phyloP scores from a whole-genome alignment of 2,329 filamentous ascomycete species.

The Aureobasidium leucospermi region DNA sequence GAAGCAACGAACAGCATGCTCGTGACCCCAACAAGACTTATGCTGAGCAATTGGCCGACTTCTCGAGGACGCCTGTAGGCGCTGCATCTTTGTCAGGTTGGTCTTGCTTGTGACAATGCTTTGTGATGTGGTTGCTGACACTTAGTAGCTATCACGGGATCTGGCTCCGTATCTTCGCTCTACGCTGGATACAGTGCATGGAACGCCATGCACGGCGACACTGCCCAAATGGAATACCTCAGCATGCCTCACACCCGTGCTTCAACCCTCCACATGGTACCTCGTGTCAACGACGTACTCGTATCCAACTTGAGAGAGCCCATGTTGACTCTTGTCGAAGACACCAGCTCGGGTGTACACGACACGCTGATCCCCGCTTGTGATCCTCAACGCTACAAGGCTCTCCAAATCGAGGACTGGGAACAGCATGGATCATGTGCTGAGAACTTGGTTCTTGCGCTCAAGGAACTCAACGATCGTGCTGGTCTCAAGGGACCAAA shows the following conservation, averaged over 20 bases:
- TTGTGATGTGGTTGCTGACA: neutral
- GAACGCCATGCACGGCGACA: constrained; percentile 27
- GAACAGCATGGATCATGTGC: constrained; percentile 41
- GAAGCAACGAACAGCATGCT: constrained; percentile 26
- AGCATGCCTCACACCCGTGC: constrained; percentile 40
- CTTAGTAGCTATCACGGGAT: constrained; percentile 36
- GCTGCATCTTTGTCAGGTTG: constrained; percentile 38
- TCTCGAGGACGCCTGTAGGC: constrained; percentile 44
- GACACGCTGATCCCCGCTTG: constrained; percentile 43
- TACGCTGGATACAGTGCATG: constrained; percentile 45
- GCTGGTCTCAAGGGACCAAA: constrained; percentile 40
- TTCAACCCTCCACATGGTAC: constrained; percentile 34
- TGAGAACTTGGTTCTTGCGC: constrained; percentile 42
- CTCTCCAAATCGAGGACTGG: constrained; percentile 36
- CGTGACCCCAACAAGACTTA: constrained; percentile 43
- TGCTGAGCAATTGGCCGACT: constrained; percentile 43
- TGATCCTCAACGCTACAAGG: constrained; percentile 37
- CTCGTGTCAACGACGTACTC: constrained; percentile 35
- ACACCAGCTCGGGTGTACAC: constrained; percentile 37
- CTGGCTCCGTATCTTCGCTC: constrained; percentile 39
- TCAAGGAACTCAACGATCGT: constrained; percentile 41
- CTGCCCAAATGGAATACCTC: constrained; percentile 39
- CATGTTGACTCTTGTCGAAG: constrained; percentile 40
- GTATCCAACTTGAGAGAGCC: constrained; percentile 40
- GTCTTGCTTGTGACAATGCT: neutral